Evolutionary conservation across 2,329 filamentous ascomycete species (phyloP).

Genomic region (Lasiodiplodia citricola): DNA sequence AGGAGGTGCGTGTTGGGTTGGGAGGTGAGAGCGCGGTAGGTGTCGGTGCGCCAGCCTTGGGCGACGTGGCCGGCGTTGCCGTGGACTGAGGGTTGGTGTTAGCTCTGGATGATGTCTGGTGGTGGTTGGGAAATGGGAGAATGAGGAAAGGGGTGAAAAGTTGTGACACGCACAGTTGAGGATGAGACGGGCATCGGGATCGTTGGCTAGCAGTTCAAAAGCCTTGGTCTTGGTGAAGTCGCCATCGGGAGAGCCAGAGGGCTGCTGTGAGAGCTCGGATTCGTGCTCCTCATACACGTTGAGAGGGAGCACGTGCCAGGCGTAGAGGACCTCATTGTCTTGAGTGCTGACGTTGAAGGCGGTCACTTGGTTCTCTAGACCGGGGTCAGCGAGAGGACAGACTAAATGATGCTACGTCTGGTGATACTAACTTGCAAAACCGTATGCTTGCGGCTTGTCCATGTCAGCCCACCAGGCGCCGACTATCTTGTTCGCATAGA

Average conservation of each 20-base stretch:
- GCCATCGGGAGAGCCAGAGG: slow-evolving; percentile 47
- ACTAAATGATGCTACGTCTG: neutral
- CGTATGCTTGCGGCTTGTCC: slow-evolving; percentile 79
- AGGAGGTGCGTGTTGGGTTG: slow-evolving; percentile 66
- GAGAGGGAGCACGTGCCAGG: slow-evolving; percentile 88
- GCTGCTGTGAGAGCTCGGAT: slow-evolving; percentile 52
- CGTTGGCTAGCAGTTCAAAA: slow-evolving; percentile 56
- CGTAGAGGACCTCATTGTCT: slow-evolving; percentile 79
- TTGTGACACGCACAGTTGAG: slow-evolving; percentile 53
- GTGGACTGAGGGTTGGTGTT: slow-evolving; percentile 45
- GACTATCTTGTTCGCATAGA: slow-evolving; percentile 84
- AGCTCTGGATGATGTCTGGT: slow-evolving; percentile 17
- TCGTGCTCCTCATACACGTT: slow-evolving; percentile 78
- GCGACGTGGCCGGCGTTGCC: slow-evolving; percentile 84
- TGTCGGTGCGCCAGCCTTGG: slow-evolving; percentile 75
- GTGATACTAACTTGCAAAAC: slow-evolving; percentile 71
- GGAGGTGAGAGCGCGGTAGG: slow-evolving; percentile 77
- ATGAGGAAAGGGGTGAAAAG: slow-evolving; percentile 29
- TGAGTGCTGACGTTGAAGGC: slow-evolving; percentile 78
- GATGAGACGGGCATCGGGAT: slow-evolving; percentile 59
- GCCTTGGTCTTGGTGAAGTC: slow-evolving; percentile 56
- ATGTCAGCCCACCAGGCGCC: slow-evolving; percentile 74
- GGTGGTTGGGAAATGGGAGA: neutral
- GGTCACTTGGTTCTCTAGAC: slow-evolving; percentile 80
- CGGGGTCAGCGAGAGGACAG: neutral